Evolutionary conservation across 179 eudicot species (phyloP), one percentile per base, ranked within the genome.

Genomic region (Beta macrorhiza): DNA sequence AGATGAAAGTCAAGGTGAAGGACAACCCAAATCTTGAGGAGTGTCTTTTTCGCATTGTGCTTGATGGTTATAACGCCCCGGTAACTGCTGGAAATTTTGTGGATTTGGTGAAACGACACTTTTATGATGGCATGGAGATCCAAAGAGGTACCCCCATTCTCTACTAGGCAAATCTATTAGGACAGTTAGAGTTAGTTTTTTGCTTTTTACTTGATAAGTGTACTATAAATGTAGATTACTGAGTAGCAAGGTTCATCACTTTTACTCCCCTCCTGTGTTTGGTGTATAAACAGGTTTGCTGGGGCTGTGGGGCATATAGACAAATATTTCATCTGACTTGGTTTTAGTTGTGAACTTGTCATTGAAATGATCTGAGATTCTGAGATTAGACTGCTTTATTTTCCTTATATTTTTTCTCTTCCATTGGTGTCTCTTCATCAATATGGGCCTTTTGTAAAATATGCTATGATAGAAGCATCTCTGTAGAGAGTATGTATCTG

Each of bases 91-190:
- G 99, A 19, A 96, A 96, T 88, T 96, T 94, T 75, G 86, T 94
- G 62, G 99, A 96, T 90, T 87, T 96, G 87, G 98, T 96, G 71
- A 85, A 94, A 89, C 85, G 99, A 77, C 98, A 92, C 84, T 96
- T 94, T 65, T 96, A 96, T 84, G 98, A 96, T 85, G 99, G 98
- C 91, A 96, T 96, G 99, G 99, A 96, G 88, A 96, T 96, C 81
- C 98, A 92, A 89, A 90, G 99, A 91, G 97, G 99, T 88, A 49
- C 88, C 20, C 68, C 59, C 58, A 22, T 12, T 62, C 56, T 75
- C 8, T 17, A 58, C 56, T 74, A 19, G 12, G 17, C 67, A 5
- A 47, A 55, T 17, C 71, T 53, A 76, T 70, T 59, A 62, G 7
- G 4, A 62, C 74, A 64, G 2, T 69, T 22, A 11, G 16, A 29